Evolutionary conservation across 371 early-diverging fungal species (phyloP), one percentile per base, ranked within the genome.

Genomic region (Haplosporangium sp.): DNA sequence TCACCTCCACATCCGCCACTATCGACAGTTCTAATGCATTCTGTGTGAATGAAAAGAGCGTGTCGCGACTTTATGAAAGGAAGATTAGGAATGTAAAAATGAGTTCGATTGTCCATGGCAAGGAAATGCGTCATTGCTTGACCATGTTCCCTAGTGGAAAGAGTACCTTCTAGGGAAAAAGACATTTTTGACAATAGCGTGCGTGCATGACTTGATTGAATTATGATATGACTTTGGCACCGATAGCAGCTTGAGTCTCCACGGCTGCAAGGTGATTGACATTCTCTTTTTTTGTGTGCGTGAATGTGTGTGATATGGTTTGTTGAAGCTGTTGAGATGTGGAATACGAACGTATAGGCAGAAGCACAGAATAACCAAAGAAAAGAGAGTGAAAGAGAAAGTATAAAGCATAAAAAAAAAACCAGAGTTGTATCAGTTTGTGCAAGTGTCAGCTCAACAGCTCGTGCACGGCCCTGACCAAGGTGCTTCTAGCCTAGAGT

Each of bases 1-100:
- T 84, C 37, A 83, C 76, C 13, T 84, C 81, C 50, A 85, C 82
- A 50, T 86, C 90, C 2, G 90, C 91, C 18, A 92, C 85, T 62
- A 93, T 85, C 46, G 91, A 90, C 18, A 92, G 85, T 63, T 93
- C 93, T 59, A 90, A 86, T 7, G 90, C 83, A 79, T 92, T 93
- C 69, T 93, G 92, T 8, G 93, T 92, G 67, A 88, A 88, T 18
- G 86, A 86, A 69, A 93, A 93, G 60, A 93, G 89, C 36, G 86
- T 85, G n/a, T 85, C 85, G 6, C 83, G 69, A 60, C 90, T 91
- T 63, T 20, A 14, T 16, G 16, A 60, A 41, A 37, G 2, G 36
- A 20, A 55, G 20, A 48, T 13, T 21, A 52, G 21, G 23, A 36
- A 18, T 6, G 41, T 45, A 16, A 50, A 50, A 37, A 47, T 37